phyloP scores from a whole-genome alignment of 768 basidiomycete genomes.

The Pilatotrama ljubarskyi region DNA sequence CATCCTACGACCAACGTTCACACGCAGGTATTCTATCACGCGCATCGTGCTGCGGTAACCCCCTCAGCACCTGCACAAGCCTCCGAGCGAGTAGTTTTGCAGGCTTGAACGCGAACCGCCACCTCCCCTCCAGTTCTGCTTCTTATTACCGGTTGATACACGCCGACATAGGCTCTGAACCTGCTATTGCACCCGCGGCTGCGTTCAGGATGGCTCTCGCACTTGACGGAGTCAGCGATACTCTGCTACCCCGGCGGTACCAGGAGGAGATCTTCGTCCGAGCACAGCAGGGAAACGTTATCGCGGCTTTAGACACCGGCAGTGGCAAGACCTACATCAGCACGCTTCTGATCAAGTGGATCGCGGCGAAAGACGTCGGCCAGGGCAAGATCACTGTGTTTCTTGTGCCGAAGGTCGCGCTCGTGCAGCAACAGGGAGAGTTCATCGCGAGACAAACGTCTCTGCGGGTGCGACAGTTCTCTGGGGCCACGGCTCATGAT shows the following conservation, averaged over 20 bases:
- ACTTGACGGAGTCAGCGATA: conserved; percentile 35
- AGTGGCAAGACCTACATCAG: conserved; percentile 65
- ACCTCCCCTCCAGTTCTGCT: not conserved
- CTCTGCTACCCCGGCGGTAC: conserved; percentile 49
- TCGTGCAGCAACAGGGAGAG: conserved; percentile 80
- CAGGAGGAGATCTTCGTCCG: conserved; percentile 57
- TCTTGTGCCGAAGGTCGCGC: conserved; percentile 80
- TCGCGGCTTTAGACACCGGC: conserved; percentile 60
- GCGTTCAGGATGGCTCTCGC: conserved; percentile 20
- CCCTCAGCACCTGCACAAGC: too few relatives aligned
- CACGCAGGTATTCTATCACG: too few relatives aligned
- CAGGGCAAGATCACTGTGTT: conserved; percentile 69
- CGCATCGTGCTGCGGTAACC: too few relatives aligned
- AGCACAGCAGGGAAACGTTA: conserved; percentile 52
- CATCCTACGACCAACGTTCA: too few relatives aligned
- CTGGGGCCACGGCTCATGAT: conserved; percentile 71
- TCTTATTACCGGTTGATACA: not conserved
- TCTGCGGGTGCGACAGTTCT: conserved; percentile 64
- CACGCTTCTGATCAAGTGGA: conserved; percentile 73
- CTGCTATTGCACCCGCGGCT: not conserved
- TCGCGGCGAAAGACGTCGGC: conserved; percentile 50
- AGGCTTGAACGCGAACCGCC: not conserved
- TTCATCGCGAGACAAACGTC: conserved; percentile 67
- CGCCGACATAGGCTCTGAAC: not conserved
- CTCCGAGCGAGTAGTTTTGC: too few relatives aligned